Evolutionary conservation across 352 stramenopile species (phyloP), one percentile per base, ranked within the genome.

Genomic region (Phytopythium oedochilum): DNA sequence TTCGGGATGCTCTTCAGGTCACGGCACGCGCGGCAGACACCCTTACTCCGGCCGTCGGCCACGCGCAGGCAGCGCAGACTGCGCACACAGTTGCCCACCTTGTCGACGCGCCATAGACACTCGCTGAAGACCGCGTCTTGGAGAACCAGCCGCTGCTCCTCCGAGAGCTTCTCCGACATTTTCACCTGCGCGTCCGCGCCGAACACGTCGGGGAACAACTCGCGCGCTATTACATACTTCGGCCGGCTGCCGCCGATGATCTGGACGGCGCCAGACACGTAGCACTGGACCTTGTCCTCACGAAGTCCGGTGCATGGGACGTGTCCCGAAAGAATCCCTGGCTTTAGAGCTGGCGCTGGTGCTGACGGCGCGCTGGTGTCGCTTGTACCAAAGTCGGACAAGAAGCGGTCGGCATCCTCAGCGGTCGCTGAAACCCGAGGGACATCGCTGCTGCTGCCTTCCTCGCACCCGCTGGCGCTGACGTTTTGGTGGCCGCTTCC

Each of bases 91-190:
- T 71, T 74, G 17, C 78, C 80, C 40, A 71, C 57, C 43, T 89
- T 91, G 59, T 93, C 83, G 5, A 93, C 76, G 20, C 83, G 78
- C 83, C 83, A 93, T 9, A 90, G 55, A 39, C 81, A 91, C 52
- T 93, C 83, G 35, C 77, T 86, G 50, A 88, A 91, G 5, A 91
- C 75, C 1, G 81, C 81, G 51, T 91, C 81, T 31, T 87, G 69
- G 5, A 93, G 61, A 26, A 89, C 55, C 12, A 78, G 64, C 7
- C 74, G 69, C 60, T 93, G 71, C 15, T 71, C 57, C 0, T 76
- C 57, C 11, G 61, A 69, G 11, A 93, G 68, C 35, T 75, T 78
- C 42, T 88, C 67, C 7, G 73, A 55, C 18, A 93, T 91, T 28
- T 83, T 80, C 40, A 90, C 71, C 25, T 83, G 85, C 35, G 70